These are phyloP conservation scores for Starmerella kuoi DNA, from an alignment of 805 yeast species.

Conservation along the genomic window DNA sequence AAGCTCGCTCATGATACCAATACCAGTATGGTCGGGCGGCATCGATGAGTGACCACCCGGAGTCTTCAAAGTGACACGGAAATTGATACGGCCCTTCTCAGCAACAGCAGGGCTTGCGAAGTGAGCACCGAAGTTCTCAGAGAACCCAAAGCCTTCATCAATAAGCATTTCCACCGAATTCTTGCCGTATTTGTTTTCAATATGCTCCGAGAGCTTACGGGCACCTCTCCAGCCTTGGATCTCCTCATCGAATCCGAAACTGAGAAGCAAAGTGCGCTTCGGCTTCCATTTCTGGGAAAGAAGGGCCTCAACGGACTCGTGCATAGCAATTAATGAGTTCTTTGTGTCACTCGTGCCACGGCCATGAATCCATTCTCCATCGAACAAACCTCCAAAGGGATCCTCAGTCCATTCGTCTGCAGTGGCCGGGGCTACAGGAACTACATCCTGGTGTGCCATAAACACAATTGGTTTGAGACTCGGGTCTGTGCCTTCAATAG, in stretches of 20 bases:
- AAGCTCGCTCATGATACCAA: slow-evolving; percentile 59
- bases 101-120: slow-evolving; percentile 47
- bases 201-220: slow-evolving; percentile 33
- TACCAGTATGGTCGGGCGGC: slow-evolving; percentile 72
- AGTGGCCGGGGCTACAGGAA: slow-evolving; percentile 50
- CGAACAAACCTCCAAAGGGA: slow-evolving; percentile 55
- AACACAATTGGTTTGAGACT: slow-evolving; percentile 51
- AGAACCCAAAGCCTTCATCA: slow-evolving; percentile 53
- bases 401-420: slow-evolving; percentile 46
- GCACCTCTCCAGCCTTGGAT: slow-evolving; percentile 58
- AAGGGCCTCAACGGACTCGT: slow-evolving; percentile 51
- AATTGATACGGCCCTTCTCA: slow-evolving; percentile 50
- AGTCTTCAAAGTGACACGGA: slow-evolving; percentile 39
- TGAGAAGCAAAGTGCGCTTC: slow-evolving; percentile 44
- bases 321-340: slow-evolving; percentile 43
- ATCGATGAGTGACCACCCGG: slow-evolving; percentile 72
- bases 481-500: slow-evolving; percentile 45
- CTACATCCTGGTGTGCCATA: slow-evolving; percentile 67
- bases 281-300: slow-evolving; percentile 41
- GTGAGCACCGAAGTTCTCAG: slow-evolving; percentile 35
- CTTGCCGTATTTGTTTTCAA: slow-evolving; percentile 46
- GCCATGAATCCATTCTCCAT: slow-evolving; percentile 53
- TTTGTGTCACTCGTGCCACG: slow-evolving; percentile 68
- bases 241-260: slow-evolving; percentile 71
- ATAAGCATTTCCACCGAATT: slow-evolving; percentile 49